A percentile compares a stretch with the other conserved stretches of the same genome.
These are phyloP conservation scores for Calonectria crousiana DNA, from an alignment of 2,329 filamentous ascomycete genomes.

Conservation along the genomic window DNA sequence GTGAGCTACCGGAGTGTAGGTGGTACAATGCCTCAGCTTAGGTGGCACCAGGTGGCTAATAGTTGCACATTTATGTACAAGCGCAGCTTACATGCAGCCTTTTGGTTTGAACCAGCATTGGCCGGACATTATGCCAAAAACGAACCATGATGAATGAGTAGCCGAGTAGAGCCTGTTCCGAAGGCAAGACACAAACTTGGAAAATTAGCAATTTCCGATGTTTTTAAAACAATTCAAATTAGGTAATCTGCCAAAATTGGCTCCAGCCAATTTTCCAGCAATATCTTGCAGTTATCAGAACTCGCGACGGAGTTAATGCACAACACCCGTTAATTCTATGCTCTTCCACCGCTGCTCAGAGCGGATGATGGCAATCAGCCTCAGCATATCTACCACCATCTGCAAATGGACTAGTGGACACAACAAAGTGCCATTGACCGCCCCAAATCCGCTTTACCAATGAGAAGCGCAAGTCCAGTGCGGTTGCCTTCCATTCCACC, in stretches of 20 bases:
- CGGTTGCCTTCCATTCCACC: neutral
- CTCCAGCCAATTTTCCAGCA: neutral
- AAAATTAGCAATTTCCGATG: too few relatives aligned
- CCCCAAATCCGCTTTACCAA: neutral
- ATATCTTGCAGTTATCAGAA: neutral
- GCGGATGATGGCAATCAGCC: neutral
- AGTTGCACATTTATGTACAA: neutral
- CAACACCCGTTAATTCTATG: neutral
- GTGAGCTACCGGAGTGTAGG: neutral
- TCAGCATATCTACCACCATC: neutral
- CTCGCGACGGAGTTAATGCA: neutral
- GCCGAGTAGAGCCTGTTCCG: too few relatives aligned
- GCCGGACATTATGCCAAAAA: neutral
- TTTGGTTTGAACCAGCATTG: neutral
- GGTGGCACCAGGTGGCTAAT: neutral
- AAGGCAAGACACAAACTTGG: too few relatives aligned
- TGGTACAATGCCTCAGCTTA: neutral
- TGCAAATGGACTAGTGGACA: neutral
- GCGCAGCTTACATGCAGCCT: neutral
- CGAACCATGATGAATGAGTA: neutral
- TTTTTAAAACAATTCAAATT: neutral
- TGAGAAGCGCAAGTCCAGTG: neutral
- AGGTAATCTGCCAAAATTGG: neutral
- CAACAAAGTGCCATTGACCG: neutral
- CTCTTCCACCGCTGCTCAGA: too few relatives aligned